phyloP scores from a whole-genome alignment of 2,329 filamentous ascomycete species.

The Hymenoscyphus fructigenus region DNA sequence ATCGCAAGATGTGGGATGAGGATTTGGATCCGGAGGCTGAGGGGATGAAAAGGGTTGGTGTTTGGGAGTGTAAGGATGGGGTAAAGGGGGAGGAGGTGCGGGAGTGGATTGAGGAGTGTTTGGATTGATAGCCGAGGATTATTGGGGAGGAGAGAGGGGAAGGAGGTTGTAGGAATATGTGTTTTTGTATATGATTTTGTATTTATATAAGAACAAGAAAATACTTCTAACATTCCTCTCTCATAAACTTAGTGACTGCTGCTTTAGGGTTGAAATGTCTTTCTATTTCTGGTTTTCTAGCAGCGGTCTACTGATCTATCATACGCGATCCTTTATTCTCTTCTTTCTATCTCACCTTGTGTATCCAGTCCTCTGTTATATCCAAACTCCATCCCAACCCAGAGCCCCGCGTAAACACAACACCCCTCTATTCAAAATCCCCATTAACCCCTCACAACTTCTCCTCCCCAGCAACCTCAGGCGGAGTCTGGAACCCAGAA shows the following conservation, averaged over 20 bases:
- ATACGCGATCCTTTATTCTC: not conserved
- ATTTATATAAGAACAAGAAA: not conserved
- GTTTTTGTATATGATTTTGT: not conserved
- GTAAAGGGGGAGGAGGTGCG: conserved; percentile 12
- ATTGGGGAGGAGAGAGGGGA: not conserved
- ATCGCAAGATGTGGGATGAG: conserved; percentile 27
- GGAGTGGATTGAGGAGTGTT: conserved; percentile 23
- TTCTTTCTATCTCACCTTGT: not conserved
- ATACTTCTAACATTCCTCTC: too few species aligned
- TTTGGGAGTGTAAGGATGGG: conserved; percentile 2
- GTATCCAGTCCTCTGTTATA: not conserved
- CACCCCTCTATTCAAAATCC: not conserved
- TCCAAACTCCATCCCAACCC: not conserved
- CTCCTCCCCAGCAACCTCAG: conserved; percentile 7
- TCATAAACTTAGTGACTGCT: too few species aligned
- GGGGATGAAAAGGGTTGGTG: conserved; percentile 20
- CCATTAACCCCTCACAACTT: conserved; percentile 15
- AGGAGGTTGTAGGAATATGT: not conserved
- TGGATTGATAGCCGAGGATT: not conserved
- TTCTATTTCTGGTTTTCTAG: not conserved
- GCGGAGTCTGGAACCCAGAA: conserved; percentile 21
- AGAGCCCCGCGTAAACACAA: not conserved
- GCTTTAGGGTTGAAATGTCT: not conserved
- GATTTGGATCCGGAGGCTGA: conserved; percentile 23
- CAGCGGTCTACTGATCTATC: not conserved